phyloP scores from a whole-genome alignment of 768 basidiomycete genomes.

The Mycena olivaceomarginata region DNA sequence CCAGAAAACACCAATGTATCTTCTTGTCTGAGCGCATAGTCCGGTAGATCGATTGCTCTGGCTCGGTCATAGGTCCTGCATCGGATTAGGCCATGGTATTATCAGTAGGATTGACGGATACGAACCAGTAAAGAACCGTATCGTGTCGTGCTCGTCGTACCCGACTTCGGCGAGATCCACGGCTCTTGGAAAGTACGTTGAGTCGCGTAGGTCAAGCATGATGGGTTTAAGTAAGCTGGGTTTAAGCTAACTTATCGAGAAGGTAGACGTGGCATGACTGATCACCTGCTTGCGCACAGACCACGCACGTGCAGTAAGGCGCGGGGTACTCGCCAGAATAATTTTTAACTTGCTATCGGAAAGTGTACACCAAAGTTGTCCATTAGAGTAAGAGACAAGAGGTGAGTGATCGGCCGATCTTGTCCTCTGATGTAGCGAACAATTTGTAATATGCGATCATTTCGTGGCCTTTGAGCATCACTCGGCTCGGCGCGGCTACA shows the following conservation, averaged over 20 bases:
- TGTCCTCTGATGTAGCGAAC: no score
- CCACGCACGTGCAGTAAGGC: constrained; percentile 17
- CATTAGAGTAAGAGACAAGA: no score
- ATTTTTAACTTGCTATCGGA: constrained; percentile 21
- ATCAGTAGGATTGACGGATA: constrained; percentile 17
- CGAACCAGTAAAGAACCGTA: constrained; percentile 30
- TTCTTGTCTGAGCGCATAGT: constrained; percentile 25
- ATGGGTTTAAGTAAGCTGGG: no score
- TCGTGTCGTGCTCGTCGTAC: constrained; percentile 24
- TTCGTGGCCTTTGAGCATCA: no score
- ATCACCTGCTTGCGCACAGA: constrained; percentile 25
- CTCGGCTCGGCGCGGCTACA: no score
- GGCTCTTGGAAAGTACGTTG: constrained; percentile 25
- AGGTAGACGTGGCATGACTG: constrained; percentile 20
- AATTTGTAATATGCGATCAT: no score
- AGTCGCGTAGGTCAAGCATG: constrained; percentile 30
- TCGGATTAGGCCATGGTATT: constrained; percentile 16
- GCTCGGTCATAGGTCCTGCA: constrained; percentile 27
- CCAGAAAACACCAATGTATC: constrained; percentile 26
- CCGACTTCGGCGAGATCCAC: constrained; percentile 25
- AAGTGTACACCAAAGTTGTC: constrained; percentile 21
- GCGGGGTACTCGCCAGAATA: constrained; percentile 22
- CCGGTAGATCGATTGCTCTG: constrained; percentile 18
- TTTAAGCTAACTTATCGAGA: constrained; percentile 1
- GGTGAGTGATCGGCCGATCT: no score